These are phyloP conservation scores for Aspergillus ustus DNA, from an alignment of 2,329 filamentous ascomycete genomes.

Conservation along the genomic window DNA sequence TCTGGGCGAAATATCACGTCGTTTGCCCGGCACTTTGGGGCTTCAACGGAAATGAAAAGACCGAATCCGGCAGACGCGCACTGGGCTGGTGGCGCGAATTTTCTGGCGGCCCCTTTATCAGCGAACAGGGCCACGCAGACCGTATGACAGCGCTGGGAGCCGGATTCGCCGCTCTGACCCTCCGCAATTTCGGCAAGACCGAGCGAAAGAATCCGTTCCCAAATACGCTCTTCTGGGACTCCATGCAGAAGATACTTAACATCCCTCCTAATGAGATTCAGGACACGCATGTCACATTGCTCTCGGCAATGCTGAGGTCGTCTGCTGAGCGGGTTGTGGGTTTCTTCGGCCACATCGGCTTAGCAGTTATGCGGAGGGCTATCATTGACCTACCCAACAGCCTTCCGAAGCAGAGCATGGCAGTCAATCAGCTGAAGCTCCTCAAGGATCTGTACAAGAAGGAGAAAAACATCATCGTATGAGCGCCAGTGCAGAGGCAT, in stretches of 20 bases:
- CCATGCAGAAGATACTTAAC: slow-evolving; percentile 76
- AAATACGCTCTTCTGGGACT: slow-evolving; percentile 79
- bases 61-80: slow-evolving; percentile 66
- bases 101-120: slow-evolving; percentile 60
- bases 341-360: slow-evolving; percentile 78
- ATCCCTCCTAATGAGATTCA: slow-evolving; percentile 69
- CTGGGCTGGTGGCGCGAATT: slow-evolving; percentile 73
- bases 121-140: slow-evolving; percentile 75
- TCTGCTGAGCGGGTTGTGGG: slow-evolving; percentile 75
- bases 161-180: slow-evolving; percentile 80
- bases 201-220: slow-evolving; percentile 74
- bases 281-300: slow-evolving; percentile 73
- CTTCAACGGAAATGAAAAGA: slow-evolving; percentile 75
- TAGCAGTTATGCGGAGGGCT: slow-evolving; percentile 72
- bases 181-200: slow-evolving; percentile 79
- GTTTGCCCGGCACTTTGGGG: slow-evolving; percentile 86
- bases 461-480: slow-evolving; percentile 45
- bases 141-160: slow-evolving; percentile 82
- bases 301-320: slow-evolving; percentile 73
- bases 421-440: slow-evolving; percentile 44
- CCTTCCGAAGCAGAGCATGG: slow-evolving; percentile 41
- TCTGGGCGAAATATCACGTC: slow-evolving; percentile 83
- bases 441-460: slow-evolving; percentile 42
- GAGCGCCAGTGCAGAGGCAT: slow-evolving; percentile 6
- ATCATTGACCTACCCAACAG: slow-evolving; percentile 71